Conservation (phyloP, 2,329 filamentous ascomycete species). For the Ophiocordyceps polyrhachis-furcata region DNA sequence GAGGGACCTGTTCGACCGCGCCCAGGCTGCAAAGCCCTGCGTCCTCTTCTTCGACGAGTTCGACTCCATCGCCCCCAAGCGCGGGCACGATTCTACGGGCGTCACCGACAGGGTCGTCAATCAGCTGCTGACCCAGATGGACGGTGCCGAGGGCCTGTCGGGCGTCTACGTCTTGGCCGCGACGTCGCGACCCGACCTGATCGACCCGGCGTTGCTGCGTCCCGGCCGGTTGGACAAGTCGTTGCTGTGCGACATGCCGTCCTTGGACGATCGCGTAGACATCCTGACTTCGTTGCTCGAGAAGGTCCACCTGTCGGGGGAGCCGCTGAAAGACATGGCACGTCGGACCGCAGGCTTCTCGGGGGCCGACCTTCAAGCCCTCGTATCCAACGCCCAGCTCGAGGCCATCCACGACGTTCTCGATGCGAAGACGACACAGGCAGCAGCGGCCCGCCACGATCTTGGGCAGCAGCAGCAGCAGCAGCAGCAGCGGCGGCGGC, state of each 20-base stretch:
- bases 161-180: constrained; percentile 95
- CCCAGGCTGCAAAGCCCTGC: constrained; percentile 76
- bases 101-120: constrained; percentile 99
- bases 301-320: constrained; percentile 56
- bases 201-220: constrained; percentile 80
- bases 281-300: constrained; percentile 71
- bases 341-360: constrained; percentile 73
- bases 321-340: constrained; percentile 61
- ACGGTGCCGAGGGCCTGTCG: constrained; percentile 83
- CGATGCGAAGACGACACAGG: constrained; percentile 24
- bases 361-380: constrained; percentile 82
- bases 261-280: constrained; percentile 62
- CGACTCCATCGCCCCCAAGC: constrained; percentile 90
- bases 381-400: constrained; percentile 90
- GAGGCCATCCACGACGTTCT: constrained; percentile 93
- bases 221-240: constrained; percentile 90
- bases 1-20: constrained; percentile 83
- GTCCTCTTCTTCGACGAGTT: constrained; percentile 98
- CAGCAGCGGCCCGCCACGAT: constrained; percentile 14
- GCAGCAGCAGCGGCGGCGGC: constrained; percentile 10
- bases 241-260: constrained; percentile 77
- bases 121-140: constrained; percentile 96
- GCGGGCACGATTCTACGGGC: constrained; percentile 90
- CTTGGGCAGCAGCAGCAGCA: constrained; percentile 14
- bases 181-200: constrained; percentile 81